Conservation (phyloP, 257 asterid genomes). For the Cordia subcordata region DNA sequence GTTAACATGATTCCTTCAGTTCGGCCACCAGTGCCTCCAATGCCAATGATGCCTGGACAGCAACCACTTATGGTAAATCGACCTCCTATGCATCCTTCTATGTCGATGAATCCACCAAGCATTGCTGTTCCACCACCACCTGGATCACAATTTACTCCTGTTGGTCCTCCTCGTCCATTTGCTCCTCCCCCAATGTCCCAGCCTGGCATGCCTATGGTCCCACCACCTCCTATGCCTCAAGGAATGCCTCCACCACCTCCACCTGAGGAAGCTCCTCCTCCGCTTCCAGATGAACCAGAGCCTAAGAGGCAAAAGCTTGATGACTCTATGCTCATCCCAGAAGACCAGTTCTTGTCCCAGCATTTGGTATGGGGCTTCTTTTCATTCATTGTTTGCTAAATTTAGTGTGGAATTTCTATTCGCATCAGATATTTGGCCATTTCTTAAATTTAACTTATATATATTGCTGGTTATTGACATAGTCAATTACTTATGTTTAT, state of each 20-base stretch:
- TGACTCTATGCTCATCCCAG: constrained; percentile 75
- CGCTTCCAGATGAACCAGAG: constrained; percentile 93
- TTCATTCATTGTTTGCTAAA: neutral
- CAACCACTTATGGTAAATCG: constrained; percentile 60
- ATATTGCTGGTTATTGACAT: neutral
- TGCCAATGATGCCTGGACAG: constrained; percentile 62
- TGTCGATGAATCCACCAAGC: constrained; percentile 33
- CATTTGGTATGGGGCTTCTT: constrained; percentile 47
- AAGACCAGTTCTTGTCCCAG: constrained; percentile 76
- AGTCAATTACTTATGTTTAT: constrained; percentile 1
- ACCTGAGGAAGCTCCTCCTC: constrained; percentile 96
- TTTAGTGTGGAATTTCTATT: too few species aligned
- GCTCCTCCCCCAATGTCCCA: constrained; percentile 74
- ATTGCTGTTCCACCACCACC: constrained; percentile 68
- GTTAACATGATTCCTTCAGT: constrained; percentile 53
- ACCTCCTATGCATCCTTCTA: constrained; percentile 59
- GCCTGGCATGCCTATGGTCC: constrained; percentile 64
- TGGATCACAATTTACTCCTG: constrained; percentile 73
- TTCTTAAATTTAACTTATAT: neutral
- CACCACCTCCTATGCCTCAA: constrained; percentile 69
- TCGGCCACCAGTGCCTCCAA: constrained; percentile 77
- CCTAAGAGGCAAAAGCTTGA: constrained; percentile 92
- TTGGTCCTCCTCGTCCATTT: constrained; percentile 59
- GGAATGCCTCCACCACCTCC: constrained; percentile 84
- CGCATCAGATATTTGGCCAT: neutral